Base-by-base conservation (phyloP, 495 filamentous ascomycete genomes). In the Penicillium lividum region DNA sequence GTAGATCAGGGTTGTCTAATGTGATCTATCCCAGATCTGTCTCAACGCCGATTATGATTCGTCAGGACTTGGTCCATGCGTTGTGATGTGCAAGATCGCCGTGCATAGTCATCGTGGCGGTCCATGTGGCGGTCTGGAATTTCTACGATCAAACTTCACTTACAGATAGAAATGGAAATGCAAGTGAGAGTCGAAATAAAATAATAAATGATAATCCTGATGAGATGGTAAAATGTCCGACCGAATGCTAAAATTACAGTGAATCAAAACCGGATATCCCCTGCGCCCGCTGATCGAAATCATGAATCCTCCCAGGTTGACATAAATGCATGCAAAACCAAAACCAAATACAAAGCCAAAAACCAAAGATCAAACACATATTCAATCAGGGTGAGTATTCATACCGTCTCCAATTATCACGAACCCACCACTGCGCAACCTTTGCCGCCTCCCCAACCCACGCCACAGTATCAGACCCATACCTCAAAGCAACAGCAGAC, bases 381-480 rank as follows among this genome's bases (percentile, higher is more conserved):
- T 7, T 3, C 33, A 42, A 43, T 53, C 25, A 53, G 9, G 50
- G 44, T 5, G 62, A 58, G 9, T 54, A 64, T 49, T 64, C 62
- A 7, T 64, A 64, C 11, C 62, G 58, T 5, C 58, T 47, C 62
- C 62, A 64, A 38, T 64, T 64, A 38, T 78, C 75, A 44, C 61
- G 57, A 33, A 78, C 67, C 68, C 70, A 74, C 75, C 75, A 78
- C 43, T 65, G 62, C 16, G 63, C 74, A 28, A 75, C 65, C 44
- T 66, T 61, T 44, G 71, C 68, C 0, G 77, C 77, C 34, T 77
- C 64, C 29, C 64, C 50, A 1, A 69, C 59, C 77, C 77, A 80
- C 30, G 68, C 51, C 0, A 67, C 74, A 7, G 71, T 74, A 9
- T 75, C 72, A 15, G 69, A 61, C 1, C 77, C 73, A 61, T 77